phyloP scores from a whole-genome alignment of 192 early-diverging fungal genomes.

The Funneliformis mosseae region DNA sequence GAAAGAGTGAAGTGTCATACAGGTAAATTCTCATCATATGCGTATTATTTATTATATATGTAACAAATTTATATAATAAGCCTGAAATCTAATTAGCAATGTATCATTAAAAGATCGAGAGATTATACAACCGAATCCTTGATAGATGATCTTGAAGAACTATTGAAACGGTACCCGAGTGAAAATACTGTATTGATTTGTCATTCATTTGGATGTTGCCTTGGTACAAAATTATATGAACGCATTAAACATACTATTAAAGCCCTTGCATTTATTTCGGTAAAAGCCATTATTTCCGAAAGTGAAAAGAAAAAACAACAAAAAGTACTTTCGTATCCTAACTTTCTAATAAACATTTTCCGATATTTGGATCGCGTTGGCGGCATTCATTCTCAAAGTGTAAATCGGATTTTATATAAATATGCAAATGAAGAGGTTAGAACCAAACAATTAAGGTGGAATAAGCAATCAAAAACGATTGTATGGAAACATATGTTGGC shows the following conservation, averaged over 20 bases:
- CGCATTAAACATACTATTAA: constrained; percentile 42
- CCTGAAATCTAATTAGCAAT: neutral
- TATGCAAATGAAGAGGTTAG: constrained; percentile 40
- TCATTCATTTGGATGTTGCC: constrained; percentile 58
- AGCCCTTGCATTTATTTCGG: constrained; percentile 54
- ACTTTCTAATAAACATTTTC: constrained; percentile 49
- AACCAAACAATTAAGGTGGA: constrained; percentile 54
- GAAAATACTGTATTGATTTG: constrained; percentile 53
- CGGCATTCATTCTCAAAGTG: constrained; percentile 48
- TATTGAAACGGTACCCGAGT: constrained; percentile 51
- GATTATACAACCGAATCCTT: constrained; percentile 52
- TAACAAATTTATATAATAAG: neutral
- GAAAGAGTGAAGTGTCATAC: constrained; percentile 52
- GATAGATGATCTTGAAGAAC: constrained; percentile 46
- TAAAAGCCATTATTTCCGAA: constrained; percentile 49
- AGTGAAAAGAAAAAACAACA: constrained; percentile 37
- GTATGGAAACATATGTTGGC: constrained; percentile 49
- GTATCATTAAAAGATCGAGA: constrained; percentile 38
- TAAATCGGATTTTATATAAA: constrained; percentile 47
- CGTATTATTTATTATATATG: neutral
- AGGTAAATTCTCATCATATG: constrained; percentile 39
- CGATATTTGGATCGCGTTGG: constrained; percentile 52
- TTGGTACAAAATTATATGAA: constrained; percentile 50
- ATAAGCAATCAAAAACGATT: constrained; percentile 48
- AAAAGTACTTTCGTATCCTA: constrained; percentile 45